Evolutionary conservation across 805 yeast species (phyloP).

Genomic region (Candida oleophila): DNA sequence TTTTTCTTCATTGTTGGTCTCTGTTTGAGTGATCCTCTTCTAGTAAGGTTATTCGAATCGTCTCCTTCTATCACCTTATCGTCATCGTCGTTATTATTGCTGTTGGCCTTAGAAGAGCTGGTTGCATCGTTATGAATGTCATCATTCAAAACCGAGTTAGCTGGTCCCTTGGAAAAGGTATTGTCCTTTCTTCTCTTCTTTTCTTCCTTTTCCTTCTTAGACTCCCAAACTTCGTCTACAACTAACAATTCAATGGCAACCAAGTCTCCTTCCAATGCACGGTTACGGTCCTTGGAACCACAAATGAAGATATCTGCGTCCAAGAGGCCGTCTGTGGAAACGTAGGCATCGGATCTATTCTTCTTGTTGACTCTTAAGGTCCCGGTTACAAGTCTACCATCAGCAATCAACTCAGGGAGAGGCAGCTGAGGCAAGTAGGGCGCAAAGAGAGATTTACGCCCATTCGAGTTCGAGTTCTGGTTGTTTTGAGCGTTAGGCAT

Average conservation of each 20-base stretch:
- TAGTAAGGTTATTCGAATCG: constrained; percentile 40
- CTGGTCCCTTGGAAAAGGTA: constrained; percentile 31
- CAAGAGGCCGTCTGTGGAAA: constrained; percentile 91
- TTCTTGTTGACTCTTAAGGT: constrained; percentile 91
- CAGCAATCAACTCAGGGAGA: constrained; percentile 82
- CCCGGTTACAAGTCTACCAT: constrained; percentile 91
- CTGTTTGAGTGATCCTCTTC: constrained; percentile 90
- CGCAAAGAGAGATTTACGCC: constrained; percentile 83
- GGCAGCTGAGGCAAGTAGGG: constrained; percentile 95
- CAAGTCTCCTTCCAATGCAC: constrained; percentile 94
- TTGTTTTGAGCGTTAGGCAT: constrained; percentile 23
- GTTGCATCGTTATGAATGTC: constrained; percentile 83
- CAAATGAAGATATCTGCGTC: constrained; percentile 98
- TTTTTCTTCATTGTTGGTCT: constrained; percentile 96
- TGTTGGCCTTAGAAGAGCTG: constrained; percentile 30
- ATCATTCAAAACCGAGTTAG: constrained; percentile 48
- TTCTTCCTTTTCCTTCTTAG: constrained; percentile 95
- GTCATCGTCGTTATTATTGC: constrained; percentile 21
- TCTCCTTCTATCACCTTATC: constrained; percentile 22
- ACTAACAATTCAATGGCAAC: constrained; percentile 93
- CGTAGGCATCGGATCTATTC: constrained; percentile 96
- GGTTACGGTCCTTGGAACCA: constrained; percentile 96
- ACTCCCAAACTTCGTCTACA: constrained; percentile 97
- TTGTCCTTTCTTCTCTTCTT: constrained; percentile 86
- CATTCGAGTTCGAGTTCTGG: constrained; percentile 36